Base-by-base conservation (phyloP, 2,329 filamentous ascomycete species). In the Fusarium miscanthi region DNA sequence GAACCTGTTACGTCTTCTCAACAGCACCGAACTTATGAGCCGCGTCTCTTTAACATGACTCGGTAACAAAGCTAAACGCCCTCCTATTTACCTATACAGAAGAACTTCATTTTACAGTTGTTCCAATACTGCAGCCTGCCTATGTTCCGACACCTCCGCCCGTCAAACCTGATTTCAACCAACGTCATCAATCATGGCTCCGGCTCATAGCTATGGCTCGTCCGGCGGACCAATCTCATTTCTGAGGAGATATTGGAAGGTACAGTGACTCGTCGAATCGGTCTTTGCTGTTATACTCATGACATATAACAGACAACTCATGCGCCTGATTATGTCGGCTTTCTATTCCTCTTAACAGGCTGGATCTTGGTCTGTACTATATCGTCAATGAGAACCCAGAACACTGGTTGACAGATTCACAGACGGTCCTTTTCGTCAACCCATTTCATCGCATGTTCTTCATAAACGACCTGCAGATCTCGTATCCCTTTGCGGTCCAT, bases 391-490 rank as follows among this genome's bases (percentile, higher is more conserved):
- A 60, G 58, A 63, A 52, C 58, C 21, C 16, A 56, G 27, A 27
- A 48, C n/a, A 52, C 30, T 31, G 13, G 63, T 54, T 59, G 56
- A 59, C 38, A 35, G 4, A 40, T 37, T 43, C 31, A 63, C 75
- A 82, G 81, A 77, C 78, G 53, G 74, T 74, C 31, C 53, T 78
- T 21, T 78, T 82, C 51, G 87, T 93, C 76, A 91, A 92, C 68
- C 96, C 96, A 1, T 98, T 98, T 80, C 94, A 98, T 81, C 94
- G 94, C 83, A 93, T 98, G 90, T 98, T 99, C 84, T 93, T 90
- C 72, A 88, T 98, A 70, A 93, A 94, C 80, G 94, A 98, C 80
- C 87, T 93, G 30, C 86, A 90, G 54, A 94, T 98, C 66, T 91
- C 94, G 72, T 98, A 92, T 78, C 96, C 96, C 2, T 93, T 97